Conservation (phyloP, 73 alveolate genomes). For the Durusdinium trenchii region DNA sequence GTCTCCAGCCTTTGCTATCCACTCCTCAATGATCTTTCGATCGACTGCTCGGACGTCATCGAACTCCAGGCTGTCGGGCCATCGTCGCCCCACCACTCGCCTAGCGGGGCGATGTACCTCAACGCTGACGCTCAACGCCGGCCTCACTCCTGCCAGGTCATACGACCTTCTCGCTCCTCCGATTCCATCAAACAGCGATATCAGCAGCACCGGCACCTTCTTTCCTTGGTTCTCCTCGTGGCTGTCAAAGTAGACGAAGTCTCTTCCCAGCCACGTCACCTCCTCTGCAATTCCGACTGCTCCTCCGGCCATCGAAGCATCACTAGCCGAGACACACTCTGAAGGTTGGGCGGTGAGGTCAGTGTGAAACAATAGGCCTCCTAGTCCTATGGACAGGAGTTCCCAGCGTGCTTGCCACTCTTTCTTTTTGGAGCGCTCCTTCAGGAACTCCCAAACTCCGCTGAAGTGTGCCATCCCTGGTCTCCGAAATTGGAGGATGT, state of each 20-base stretch:
- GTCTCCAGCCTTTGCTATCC: not conserved
- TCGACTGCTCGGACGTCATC: not conserved
- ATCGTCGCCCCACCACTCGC: not conserved
- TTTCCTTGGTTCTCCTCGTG: not conserved
- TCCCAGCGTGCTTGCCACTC: not conserved
- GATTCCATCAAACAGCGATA: not conserved
- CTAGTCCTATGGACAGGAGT: not conserved
- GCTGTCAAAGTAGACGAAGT: not conserved
- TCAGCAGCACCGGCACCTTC: not conserved
- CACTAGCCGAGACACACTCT: not conserved
- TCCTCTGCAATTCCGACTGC: not conserved
- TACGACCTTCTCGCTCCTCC: not conserved
- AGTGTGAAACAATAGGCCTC: not conserved
- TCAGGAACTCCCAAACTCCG: not conserved
- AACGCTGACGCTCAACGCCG: not conserved
- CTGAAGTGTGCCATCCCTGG: not conserved
- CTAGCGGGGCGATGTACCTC: not conserved
- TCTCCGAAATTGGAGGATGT: not conserved
- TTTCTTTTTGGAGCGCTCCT: too few relatives aligned
- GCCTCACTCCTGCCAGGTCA: not conserved
- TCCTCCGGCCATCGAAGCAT: not conserved
- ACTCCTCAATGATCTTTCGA: not conserved
- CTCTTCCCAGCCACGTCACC: not conserved
- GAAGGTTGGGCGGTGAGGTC: not conserved
- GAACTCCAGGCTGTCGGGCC: not conserved